Conservation (phyloP, 2,329 filamentous ascomycete genomes). For the Aspergillaceae sp. region DNA sequence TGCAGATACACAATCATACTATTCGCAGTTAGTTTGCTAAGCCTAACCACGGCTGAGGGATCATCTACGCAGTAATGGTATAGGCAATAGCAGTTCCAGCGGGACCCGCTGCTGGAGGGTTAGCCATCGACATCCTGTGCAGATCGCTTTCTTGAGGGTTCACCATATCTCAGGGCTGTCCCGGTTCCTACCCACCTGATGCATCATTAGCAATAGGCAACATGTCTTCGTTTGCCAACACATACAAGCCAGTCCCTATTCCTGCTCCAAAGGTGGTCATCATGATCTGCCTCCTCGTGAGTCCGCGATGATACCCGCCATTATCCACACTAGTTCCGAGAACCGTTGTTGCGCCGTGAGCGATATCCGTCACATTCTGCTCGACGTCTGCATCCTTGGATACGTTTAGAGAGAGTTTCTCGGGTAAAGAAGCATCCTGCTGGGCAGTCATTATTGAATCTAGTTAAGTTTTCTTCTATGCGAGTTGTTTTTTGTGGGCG, state of each 20-base stretch:
- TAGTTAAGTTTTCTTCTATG: not conserved
- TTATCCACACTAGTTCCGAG: conserved; percentile 4
- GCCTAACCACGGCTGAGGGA: not conserved
- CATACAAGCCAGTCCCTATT: conserved; percentile 24
- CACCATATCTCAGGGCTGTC: conserved; percentile 24
- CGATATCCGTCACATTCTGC: not conserved
- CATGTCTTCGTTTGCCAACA: not conserved
- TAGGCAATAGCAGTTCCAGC: conserved; percentile 26
- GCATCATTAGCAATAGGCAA: not conserved
- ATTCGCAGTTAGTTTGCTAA: not conserved
- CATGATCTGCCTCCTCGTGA: conserved; percentile 28
- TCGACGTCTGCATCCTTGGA: not conserved
- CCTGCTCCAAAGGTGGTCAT: conserved; percentile 33
- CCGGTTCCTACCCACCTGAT: conserved; percentile 27
- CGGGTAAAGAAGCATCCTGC: not conserved
- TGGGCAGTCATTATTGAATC: not conserved
- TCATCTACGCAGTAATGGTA: conserved; percentile 20
- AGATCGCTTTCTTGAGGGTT: not conserved
- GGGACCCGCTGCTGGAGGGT: conserved; percentile 17
- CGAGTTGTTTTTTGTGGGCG: not conserved
- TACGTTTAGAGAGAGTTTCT: not conserved
- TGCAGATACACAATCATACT: conserved; percentile 26
- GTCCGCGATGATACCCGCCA: conserved; percentile 23
- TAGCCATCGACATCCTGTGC: not conserved
- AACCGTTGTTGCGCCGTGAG: conserved; percentile 1